Percentiles rank a stretch among this genome's conserved stretches.
phyloP scores from a whole-genome alignment of 2,329 filamentous ascomycete genomes.

The Blastomyces parvus region DNA sequence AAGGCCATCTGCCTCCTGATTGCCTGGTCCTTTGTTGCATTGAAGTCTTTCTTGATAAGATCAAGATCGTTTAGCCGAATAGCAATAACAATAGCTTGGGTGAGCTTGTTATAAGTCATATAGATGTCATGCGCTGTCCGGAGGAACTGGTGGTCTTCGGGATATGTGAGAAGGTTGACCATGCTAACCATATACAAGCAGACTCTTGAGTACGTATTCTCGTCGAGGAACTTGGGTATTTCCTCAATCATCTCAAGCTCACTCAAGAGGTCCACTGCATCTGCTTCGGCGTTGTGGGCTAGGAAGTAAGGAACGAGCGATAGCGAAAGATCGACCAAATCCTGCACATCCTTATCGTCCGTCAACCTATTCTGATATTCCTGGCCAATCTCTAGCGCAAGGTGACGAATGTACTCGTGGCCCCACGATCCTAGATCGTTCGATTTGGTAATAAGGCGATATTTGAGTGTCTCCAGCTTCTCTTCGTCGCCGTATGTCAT shows the following conservation, averaged over 20 bases:
- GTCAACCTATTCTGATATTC: conserved; percentile 83
- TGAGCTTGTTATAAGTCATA: conserved; percentile 80
- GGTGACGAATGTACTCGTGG: conserved; percentile 93
- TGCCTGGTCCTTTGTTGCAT: conserved; percentile 66
- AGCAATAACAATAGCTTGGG: conserved; percentile 86
- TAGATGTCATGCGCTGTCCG: conserved; percentile 90
- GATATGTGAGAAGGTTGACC: conserved; percentile 94
- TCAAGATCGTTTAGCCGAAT: conserved; percentile 84
- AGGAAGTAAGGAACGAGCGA: conserved; percentile 88
- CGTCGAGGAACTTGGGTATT: conserved; percentile 79
- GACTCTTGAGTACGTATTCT: conserved; percentile 85
- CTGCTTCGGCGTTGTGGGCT: conserved; percentile 94
- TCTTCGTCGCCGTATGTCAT: conserved; percentile 99
- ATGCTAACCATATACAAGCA: conserved; percentile 99
- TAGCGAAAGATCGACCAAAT: conserved; percentile 75
- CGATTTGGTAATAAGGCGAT: conserved; percentile 77
- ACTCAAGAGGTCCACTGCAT: conserved; percentile 93
- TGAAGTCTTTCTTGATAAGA: conserved; percentile 73
- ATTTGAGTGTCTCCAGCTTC: conserved; percentile 91
- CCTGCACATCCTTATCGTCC: conserved; percentile 71
- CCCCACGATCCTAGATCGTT: conserved; percentile 95
- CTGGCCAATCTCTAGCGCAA: conserved; percentile 90
- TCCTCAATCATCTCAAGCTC: conserved; percentile 95
- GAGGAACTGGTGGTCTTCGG: conserved; percentile 93
- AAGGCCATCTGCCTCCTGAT: conserved; percentile 92